Base-by-base conservation (phyloP, 1,284 basidiomycete genomes). In the Trametes hirsuta region DNA sequence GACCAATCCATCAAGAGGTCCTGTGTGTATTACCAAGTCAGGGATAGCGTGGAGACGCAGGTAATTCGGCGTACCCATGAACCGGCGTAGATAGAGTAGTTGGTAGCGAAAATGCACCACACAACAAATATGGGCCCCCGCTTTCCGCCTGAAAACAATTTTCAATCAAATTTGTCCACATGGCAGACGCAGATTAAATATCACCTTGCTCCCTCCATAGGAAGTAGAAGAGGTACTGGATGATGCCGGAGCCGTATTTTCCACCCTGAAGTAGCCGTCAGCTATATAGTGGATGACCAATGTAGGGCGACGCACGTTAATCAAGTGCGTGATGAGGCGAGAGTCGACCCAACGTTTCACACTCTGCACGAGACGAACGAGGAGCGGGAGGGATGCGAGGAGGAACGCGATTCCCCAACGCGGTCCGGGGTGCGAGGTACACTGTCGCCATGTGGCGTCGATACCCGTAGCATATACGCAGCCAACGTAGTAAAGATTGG, bases 1-100 rank as follows among this genome's bases (percentile, higher is more conserved):
- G 90, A 90, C 91, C 91, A 93, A 71, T 95, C 94, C 84, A 91
- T 87, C n/a, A 84, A 68, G 34, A 89, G 72, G 66, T 93, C 91
- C 91, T 93, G 24, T 0, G 34, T 4, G 6, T 12, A 9, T 8
- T 3, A 14, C 61, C 42, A 47, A 18, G 8, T 3, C 4, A 15
- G 22, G 4, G 9, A 11, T 39, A 53, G 14, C 6, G 15, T 2
- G 3, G 2, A 9, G 5, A 22, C 15, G 4, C 30, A 30, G n/a
- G 40, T 37, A 14, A 30, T 48, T 12, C 35, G 11, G 74, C 82
- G 53, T 72, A 92, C 93, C 95, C 96, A 98, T 48, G 82, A 73
- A 47, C 81, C 81, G 4, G 89, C 86, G 75, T 95, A 98, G 1
- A 83, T 63, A 0, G 93, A 84, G 67, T 86, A 88, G 40, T 87